Evolutionary conservation across 148 eudicot species (phyloP).

Genomic region (Mesembryanthemum crystallinum): DNA sequence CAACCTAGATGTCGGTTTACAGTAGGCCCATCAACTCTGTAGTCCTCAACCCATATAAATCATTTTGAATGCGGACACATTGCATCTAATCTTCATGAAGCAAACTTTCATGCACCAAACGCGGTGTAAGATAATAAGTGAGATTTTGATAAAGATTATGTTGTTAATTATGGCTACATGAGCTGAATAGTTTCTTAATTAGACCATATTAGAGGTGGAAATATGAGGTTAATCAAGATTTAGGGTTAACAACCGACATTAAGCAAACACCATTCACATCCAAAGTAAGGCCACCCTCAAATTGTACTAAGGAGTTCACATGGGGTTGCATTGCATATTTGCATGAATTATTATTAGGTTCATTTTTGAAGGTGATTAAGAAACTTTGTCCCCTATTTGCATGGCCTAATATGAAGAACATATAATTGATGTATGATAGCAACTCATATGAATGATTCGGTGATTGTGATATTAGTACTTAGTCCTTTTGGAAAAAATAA

Average conservation of each 20-base stretch:
- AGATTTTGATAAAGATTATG: neutral
- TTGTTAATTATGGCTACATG: neutral
- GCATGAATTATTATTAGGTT: constrained; percentile 9
- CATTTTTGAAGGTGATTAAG: constrained; percentile 9
- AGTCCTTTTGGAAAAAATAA: too few species aligned
- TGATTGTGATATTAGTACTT: neutral
- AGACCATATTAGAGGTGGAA: neutral
- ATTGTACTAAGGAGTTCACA: constrained; percentile 18
- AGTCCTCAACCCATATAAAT: neutral
- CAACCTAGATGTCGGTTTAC: neutral
- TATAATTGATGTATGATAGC: constrained; percentile 3
- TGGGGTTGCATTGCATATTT: constrained; percentile 20
- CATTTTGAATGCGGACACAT: neutral
- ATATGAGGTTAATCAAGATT: neutral
- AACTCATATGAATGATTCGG: neutral
- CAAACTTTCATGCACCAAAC: constrained; percentile 9
- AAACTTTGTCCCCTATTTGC: constrained; percentile 12
- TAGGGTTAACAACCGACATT: constrained; percentile 22
- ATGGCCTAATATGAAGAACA: neutral
- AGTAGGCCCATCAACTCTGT: neutral
- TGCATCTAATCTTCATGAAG: constrained; percentile 5
- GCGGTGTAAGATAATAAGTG: neutral
- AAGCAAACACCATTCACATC: constrained; percentile 12
- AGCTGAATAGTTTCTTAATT: neutral
- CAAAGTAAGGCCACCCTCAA: constrained; percentile 14